These are phyloP conservation scores for Plantago major DNA, from an alignment of 257 asterid species.

Conservation along the genomic window DNA sequence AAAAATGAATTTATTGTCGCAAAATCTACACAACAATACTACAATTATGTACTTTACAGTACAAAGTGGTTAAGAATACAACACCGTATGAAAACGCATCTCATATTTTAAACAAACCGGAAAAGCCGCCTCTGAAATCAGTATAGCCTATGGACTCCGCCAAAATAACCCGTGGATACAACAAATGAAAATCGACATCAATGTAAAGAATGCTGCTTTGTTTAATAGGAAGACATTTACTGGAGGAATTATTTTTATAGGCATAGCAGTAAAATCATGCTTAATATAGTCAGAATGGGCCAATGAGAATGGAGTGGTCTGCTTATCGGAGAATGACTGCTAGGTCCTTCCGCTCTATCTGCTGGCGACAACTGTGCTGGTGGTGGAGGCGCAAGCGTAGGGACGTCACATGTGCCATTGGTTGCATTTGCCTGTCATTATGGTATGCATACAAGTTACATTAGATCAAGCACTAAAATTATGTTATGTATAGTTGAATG, in stretches of 20 bases:
- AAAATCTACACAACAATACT: too few relatives aligned
- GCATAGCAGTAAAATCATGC: constrained; percentile 8
- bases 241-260: too few relatives aligned
- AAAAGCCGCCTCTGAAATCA: constrained; percentile 1
- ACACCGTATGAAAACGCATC: background rate
- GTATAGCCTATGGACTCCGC: background rate
- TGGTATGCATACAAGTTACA: background rate
- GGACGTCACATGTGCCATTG: constrained; percentile 62
- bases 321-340: constrained; percentile 26
- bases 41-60: background rate
- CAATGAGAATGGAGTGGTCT: constrained; percentile 33
- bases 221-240: too few relatives aligned
- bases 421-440: constrained; percentile 41
- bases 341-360: constrained; percentile 16
- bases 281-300: constrained; percentile 32
- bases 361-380: constrained; percentile 49
- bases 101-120: constrained; percentile 1
- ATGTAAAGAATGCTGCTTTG: too few relatives aligned
- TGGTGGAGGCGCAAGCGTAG: constrained; percentile 80
- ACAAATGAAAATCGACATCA: background rate
- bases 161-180: background rate
- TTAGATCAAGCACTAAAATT: background rate
- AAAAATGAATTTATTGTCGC: too few relatives aligned
- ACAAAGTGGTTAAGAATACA: constrained; percentile 2
- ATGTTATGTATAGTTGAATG: too few relatives aligned